phyloP scores from a whole-genome alignment of 108 stramenopile species.

The Discostella pseudostelligera region DNA sequence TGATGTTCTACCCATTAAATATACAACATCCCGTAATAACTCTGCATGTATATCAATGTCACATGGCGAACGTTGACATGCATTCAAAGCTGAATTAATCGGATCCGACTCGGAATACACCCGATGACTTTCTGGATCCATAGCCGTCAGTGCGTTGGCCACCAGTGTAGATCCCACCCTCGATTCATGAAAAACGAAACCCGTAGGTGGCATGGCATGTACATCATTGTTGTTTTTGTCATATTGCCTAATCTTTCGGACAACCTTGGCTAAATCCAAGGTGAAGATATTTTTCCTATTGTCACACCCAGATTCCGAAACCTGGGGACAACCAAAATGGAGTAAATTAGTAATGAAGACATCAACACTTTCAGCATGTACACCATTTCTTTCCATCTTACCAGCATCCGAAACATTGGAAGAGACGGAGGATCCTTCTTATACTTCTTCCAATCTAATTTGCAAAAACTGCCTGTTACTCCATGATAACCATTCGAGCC shows the following conservation, averaged over 20 bases:
- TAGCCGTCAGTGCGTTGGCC: conserved; percentile 87
- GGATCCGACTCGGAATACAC: conserved; percentile 83
- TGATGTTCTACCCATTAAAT: conserved; percentile 63
- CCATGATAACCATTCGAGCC: conserved; percentile 1
- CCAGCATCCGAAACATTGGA: conserved; percentile 12
- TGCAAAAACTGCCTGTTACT: conserved; percentile 1
- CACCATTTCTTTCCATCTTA: background rate
- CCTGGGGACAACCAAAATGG: background rate
- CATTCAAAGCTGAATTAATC: conserved; percentile 55
- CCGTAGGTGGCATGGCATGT: conserved; percentile 47
- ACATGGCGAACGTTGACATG: conserved; percentile 48
- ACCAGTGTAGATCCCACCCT: conserved; percentile 91
- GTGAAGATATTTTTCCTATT: conserved; percentile 16
- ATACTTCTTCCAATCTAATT: conserved; percentile 9
- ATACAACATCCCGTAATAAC: conserved; percentile 73
- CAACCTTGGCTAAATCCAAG: conserved; percentile 50
- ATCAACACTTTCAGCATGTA: background rate
- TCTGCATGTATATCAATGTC: conserved; percentile 33
- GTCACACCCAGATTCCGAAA: conserved; percentile 28
- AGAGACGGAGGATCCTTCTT: conserved; percentile 13
- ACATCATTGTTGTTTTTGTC: conserved; percentile 40
- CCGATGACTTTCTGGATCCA: conserved; percentile 58
- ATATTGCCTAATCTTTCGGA: conserved; percentile 38
- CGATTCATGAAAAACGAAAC: conserved; percentile 93
- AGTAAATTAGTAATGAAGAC: background rate